Conservation (phyloP, 2,329 filamentous ascomycete species). For the Trichophyton rubrum region DNA sequence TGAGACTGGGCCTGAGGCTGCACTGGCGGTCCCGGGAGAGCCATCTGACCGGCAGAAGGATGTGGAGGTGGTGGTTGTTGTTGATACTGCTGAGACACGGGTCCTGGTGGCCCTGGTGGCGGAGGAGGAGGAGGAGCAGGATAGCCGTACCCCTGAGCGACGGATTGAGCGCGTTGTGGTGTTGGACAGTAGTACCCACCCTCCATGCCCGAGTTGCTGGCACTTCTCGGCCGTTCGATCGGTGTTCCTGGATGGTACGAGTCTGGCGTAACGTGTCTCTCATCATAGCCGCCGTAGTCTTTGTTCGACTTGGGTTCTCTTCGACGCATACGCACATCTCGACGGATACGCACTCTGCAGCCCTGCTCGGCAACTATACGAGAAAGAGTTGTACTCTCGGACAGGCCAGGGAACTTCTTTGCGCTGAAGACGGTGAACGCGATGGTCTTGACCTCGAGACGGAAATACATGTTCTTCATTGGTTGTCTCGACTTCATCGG, state of each 20-base stretch:
- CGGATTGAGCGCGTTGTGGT: constrained; percentile 36
- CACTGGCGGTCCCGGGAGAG: constrained; percentile 11
- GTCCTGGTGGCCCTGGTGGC: constrained; percentile 23
- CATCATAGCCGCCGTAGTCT: constrained; percentile 52
- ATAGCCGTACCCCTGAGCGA: constrained; percentile 33
- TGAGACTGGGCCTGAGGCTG: constrained; percentile 27
- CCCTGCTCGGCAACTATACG: constrained; percentile 91
- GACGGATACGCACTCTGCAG: constrained; percentile 86
- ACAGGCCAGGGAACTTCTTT: constrained; percentile 94
- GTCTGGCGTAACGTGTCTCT: constrained; percentile 41
- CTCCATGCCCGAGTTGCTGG: constrained; percentile 47
- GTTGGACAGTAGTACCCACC: constrained; percentile 33
- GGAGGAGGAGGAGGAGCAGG: constrained; percentile 31
- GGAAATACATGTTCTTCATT: constrained; percentile 59
- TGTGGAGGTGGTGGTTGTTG: constrained; percentile 15
- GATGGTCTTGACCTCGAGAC: constrained; percentile 77
- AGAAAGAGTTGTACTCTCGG: constrained; percentile 78
- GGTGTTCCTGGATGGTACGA: constrained; percentile 32
- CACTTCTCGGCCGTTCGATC: constrained; percentile 45
- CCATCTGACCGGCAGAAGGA: background rate
- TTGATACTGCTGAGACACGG: constrained; percentile 30
- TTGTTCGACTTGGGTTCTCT: constrained; percentile 58
- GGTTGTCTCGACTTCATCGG: constrained; percentile 31
- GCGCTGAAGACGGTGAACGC: constrained; percentile 87
- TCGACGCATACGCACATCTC: constrained; percentile 84